Percentiles rank a stretch among this genome's conserved stretches.
Evolutionary conservation across 164 flowering plant species (phyloP).

Genomic region (Vitis cinerea): DNA sequence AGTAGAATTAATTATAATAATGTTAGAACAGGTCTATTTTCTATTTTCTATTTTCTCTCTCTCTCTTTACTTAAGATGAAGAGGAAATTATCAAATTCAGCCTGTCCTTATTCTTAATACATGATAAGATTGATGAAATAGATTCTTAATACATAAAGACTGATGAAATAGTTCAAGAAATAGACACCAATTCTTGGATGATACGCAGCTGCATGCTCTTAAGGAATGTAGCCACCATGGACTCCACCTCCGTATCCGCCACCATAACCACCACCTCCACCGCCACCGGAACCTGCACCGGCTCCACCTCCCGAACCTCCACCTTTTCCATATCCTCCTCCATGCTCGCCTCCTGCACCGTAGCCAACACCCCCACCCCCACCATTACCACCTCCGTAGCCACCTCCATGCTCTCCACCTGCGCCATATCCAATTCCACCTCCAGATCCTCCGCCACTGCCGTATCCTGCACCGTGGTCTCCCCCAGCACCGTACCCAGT

Average conservation of each 20-base stretch:
- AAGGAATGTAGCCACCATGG: constrained; percentile 20
- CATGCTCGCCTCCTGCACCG: not conserved
- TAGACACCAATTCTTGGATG: not conserved
- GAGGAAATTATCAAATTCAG: too few relatives aligned
- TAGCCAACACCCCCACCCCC: not conserved
- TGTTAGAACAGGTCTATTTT: too few relatives aligned
- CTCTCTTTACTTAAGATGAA: too few relatives aligned
- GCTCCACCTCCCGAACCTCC: constrained; percentile 1
- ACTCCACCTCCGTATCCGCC: constrained; percentile 6
- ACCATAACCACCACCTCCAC: constrained; percentile 5
- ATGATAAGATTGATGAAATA: too few relatives aligned
- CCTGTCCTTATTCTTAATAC: too few relatives aligned
- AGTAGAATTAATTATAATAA: too few relatives aligned
- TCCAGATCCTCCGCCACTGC: constrained; percentile 16
- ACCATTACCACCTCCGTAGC: constrained; percentile 8
- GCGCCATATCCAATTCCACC: not conserved
- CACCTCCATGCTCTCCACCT: not conserved
- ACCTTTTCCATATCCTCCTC: not conserved
- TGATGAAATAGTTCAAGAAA: too few relatives aligned
- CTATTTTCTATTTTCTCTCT: too few relatives aligned
- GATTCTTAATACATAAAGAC: too few relatives aligned
- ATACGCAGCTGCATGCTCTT: not conserved
- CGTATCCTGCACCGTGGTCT: constrained; percentile 11
- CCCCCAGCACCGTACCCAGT: constrained; percentile 25
- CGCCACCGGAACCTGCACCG: not conserved